Percentiles rank a stretch among this genome's conserved stretches.
Evolutionary conservation across 2,329 filamentous ascomycete species (phyloP).

Genomic region (Diplocarpon mali): DNA sequence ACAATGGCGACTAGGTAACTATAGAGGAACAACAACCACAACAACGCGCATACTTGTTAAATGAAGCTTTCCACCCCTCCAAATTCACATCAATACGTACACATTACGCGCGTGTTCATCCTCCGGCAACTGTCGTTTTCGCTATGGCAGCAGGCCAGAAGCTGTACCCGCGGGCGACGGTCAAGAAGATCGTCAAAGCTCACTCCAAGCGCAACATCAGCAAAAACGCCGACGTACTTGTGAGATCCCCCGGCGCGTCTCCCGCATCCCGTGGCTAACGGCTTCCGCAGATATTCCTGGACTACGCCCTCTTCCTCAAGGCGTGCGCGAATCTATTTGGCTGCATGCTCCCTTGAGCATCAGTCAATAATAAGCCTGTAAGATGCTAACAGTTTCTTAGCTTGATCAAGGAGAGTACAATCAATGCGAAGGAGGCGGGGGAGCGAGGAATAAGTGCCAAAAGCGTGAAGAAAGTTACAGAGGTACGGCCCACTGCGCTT

Average conservation of each 20-base stretch:
- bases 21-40: no score
- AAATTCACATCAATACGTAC: not conserved
- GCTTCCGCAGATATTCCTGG: conserved; percentile 62
- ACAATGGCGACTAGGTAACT: no score
- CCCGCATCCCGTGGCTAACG: conserved; percentile 6
- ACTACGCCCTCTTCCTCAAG: conserved; percentile 73
- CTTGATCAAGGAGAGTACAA: conserved; percentile 68
- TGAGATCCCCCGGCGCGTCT: conserved; percentile 32
- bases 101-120: not conserved
- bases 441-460: conserved; percentile 65
- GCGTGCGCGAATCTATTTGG: conserved; percentile 32
- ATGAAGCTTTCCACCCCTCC: no score
- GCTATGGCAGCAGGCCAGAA: conserved; percentile 44
- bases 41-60: no score
- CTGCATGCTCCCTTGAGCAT: not conserved
- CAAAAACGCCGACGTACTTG: conserved; percentile 79
- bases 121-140: not conserved
- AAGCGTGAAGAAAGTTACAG: conserved; percentile 66
- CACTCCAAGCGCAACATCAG: conserved; percentile 70
- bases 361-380: not conserved
- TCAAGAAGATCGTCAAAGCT: conserved; percentile 85
- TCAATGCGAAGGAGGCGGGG: conserved; percentile 61
- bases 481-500: conserved; percentile 38
- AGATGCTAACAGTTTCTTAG: conserved; percentile 32
- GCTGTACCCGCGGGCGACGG: conserved; percentile 69